Evolutionary conservation across 331 rosid species (phyloP).

Genomic region (Pyrus hybrid): DNA sequence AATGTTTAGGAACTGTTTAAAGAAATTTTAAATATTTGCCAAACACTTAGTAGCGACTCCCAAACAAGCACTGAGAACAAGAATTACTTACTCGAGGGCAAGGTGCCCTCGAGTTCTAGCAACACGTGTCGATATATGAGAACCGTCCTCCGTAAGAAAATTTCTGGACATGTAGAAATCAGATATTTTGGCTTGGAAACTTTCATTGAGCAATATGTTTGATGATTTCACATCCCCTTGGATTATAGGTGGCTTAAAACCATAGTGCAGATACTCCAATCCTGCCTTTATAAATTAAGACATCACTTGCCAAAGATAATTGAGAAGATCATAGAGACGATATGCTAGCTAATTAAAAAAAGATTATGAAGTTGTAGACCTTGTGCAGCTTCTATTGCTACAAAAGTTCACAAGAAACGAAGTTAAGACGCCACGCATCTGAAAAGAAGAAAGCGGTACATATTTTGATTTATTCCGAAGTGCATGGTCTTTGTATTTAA

Average conservation of each 20-base stretch:
- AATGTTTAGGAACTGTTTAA: too few relatives aligned
- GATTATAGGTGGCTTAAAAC: constrained; percentile 35
- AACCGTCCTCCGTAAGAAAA: background rate
- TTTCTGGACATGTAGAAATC: constrained; percentile 31
- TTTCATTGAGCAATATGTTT: constrained; percentile 24
- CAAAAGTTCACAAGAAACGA: too few relatives aligned
- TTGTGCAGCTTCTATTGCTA: constrained; percentile 21
- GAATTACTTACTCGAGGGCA: constrained; percentile 16
- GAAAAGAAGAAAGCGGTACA: too few relatives aligned
- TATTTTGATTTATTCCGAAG: too few relatives aligned
- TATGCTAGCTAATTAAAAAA: background rate
- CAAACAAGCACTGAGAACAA: too few relatives aligned
- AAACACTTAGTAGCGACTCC: too few relatives aligned
- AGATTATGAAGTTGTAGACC: background rate
- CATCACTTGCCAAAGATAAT: too few relatives aligned
- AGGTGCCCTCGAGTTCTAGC: constrained; percentile 27
- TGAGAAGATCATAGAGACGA: too few relatives aligned
- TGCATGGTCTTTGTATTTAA: too few relatives aligned
- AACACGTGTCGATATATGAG: background rate
- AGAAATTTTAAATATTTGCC: too few relatives aligned
- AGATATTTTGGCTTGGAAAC: constrained; percentile 27
- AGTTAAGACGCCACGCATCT: too few relatives aligned
- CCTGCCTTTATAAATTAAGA: constrained; percentile 5
- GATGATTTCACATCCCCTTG: constrained; percentile 34
- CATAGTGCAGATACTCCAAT: constrained; percentile 29